Base-by-base conservation (phyloP, 2,329 filamentous ascomycete genomes). In the Alternaria rosae region DNA sequence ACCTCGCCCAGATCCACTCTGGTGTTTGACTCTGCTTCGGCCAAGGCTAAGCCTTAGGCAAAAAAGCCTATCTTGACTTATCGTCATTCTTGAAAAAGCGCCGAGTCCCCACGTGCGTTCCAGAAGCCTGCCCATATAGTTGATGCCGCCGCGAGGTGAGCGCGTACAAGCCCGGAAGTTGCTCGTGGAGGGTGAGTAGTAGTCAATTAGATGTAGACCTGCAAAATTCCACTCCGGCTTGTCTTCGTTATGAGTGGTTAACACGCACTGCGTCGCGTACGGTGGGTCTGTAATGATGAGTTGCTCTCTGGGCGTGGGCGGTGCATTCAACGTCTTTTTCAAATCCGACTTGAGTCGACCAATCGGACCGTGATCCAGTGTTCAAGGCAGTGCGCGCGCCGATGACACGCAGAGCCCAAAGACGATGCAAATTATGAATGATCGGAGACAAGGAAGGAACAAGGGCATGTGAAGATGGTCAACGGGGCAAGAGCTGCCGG, bases 11-110 rank as follows among this genome's bases (percentile, higher is more conserved):
- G 64, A 38, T 64, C 71, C 69, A 71, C 72, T 57, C 41, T 57
- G 26, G 42, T 51, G 69, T 71, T 71, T 70, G 67, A 67, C 61
- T 63, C 38, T 65, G 53, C 62, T 54, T 53, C 54, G 50, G 61
- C 65, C 62, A 69, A 67, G 63, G 60, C 65, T 43, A 66, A 71
- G 65, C 67, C 68, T 71, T 70, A 66, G 67, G 68, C 61, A 64
- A 45, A 68, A 72, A 67, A 61, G 57, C 45, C 35, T 71, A 69
- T 67, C 52, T 67, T 45, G 43, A 70, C 67, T 44, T 32, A 28
- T 43, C 48, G 20, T 45, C 42, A 26, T 32, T 35, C 23, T 26
- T 67, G 59, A 50, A 57, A 59, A 56, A 55, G 59, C 54, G 52
- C 59, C 38, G 42, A 17, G 12, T 42, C 51, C 59, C 56, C 57